A percentile compares a stretch with the other conserved stretches of the same genome.
These are phyloP conservation scores for Nemania sp. DNA, from an alignment of 2,329 filamentous ascomycete genomes.

Conservation along the genomic window DNA sequence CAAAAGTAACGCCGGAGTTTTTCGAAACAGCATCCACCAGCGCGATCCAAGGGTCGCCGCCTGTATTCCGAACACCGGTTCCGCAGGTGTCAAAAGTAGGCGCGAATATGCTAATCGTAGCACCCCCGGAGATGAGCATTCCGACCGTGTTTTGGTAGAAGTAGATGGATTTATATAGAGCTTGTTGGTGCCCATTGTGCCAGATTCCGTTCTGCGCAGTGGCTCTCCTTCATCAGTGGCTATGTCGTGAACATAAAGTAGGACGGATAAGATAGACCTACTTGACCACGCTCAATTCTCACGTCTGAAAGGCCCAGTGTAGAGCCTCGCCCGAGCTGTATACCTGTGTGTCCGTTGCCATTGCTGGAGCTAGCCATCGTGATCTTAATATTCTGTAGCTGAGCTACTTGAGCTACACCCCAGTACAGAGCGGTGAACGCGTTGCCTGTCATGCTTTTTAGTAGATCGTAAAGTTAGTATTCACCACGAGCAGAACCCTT, in stretches of 20 bases:
- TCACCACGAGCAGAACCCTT: constrained; percentile 2
- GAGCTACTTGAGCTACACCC: constrained; percentile 50
- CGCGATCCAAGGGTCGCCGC: constrained; percentile 47
- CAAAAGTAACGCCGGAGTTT: constrained; percentile 48
- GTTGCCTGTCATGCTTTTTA: constrained; percentile 33
- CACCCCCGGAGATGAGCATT: constrained; percentile 44
- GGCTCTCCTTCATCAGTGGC: constrained; percentile 19
- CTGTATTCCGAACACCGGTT: constrained; percentile 44
- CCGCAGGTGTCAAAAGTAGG: constrained; percentile 49
- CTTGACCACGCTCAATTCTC: constrained; percentile 47
- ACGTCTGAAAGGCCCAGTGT: constrained; percentile 49
- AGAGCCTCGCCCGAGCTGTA: constrained; percentile 47
- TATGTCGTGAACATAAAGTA: background rate
- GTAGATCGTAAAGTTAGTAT: background rate
- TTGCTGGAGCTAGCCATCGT: constrained; percentile 44
- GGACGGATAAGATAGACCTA: constrained; percentile 24
- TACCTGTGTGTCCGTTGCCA: constrained; percentile 48
- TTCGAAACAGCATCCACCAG: constrained; percentile 47
- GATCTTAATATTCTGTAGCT: constrained; percentile 51
- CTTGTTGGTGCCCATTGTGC: constrained; percentile 50
- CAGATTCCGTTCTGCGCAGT: constrained; percentile 46
- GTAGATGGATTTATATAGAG: constrained; percentile 49
- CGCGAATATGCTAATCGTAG: constrained; percentile 47
- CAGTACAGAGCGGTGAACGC: constrained; percentile 49
- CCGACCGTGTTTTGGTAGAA: constrained; percentile 50